Percentiles rank a stretch among this genome's conserved stretches.
phyloP scores from a whole-genome alignment of 2,329 filamentous ascomycete genomes.

The Didymella arachidicola region DNA sequence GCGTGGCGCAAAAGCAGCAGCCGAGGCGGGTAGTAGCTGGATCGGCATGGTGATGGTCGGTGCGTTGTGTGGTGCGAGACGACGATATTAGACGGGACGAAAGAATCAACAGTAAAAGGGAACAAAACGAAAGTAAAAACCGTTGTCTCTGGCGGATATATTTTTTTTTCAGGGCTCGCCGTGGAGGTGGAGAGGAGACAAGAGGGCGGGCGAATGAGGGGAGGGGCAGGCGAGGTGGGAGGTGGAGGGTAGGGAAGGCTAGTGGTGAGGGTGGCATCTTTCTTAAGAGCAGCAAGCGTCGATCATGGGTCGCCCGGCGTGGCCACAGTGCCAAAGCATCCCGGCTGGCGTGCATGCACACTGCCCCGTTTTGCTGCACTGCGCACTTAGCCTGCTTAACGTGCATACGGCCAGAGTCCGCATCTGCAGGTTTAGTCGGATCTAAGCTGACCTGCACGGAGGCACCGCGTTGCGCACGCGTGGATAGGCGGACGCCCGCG shows the following conservation, averaged over 20 bases:
- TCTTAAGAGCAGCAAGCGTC: constrained; percentile 49
- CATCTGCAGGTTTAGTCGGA: constrained; percentile 48
- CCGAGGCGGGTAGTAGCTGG: constrained; percentile 91
- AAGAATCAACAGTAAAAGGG: constrained; percentile 42
- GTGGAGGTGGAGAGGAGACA: constrained; percentile 43
- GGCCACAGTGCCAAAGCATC: constrained; percentile 49
- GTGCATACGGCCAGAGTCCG: constrained; percentile 48
- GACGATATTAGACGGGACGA: constrained; percentile 49
- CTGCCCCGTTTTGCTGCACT: constrained; percentile 50
- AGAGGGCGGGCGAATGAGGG: constrained; percentile 52
- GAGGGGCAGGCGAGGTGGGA: constrained; percentile 53
- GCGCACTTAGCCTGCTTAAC: constrained; percentile 49
- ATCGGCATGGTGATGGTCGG: constrained; percentile 73
- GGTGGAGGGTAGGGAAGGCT: constrained; percentile 52
- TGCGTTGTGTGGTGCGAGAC: constrained; percentile 35
- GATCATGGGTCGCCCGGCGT: constrained; percentile 45
- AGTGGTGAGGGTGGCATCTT: constrained; percentile 48
- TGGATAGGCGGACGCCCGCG: constrained; percentile 45
- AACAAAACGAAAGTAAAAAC: constrained; percentile 40
- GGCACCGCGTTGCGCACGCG: constrained; percentile 29
- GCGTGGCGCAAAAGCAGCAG: constrained; percentile 92
- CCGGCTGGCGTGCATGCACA: constrained; percentile 49
- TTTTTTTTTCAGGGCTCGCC: constrained; percentile 48
- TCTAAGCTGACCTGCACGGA: constrained; percentile 47
- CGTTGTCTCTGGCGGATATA: constrained; percentile 48